phyloP scores from a whole-genome alignment of 139 green algal species.

The Chlorella sp. region DNA sequence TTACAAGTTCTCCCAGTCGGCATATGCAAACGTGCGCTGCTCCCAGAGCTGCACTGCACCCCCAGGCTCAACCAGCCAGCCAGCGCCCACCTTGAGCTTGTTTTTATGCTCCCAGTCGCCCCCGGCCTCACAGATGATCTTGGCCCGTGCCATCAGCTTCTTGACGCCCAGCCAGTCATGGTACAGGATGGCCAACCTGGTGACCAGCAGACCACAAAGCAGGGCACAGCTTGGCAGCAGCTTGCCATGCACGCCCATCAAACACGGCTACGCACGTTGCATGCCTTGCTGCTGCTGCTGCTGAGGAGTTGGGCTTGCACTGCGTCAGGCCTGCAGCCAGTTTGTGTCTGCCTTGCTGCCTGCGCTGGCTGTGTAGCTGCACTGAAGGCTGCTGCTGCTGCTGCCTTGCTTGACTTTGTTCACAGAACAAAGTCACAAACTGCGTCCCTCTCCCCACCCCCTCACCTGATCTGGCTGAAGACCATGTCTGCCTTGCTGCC shows the following conservation, averaged over 20 bases:
- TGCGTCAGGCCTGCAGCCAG: too few species aligned
- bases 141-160: slow-evolving; percentile 51
- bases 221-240: neutral
- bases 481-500: slow-evolving; percentile 92
- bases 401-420: too few species aligned
- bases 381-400: too few species aligned
- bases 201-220: neutral
- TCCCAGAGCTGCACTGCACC: neutral
- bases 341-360: too few species aligned
- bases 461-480: slow-evolving; percentile 66
- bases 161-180: slow-evolving; percentile 72
- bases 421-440: too few species aligned
- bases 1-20: too few species aligned
- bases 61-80: neutral
- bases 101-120: slow-evolving; percentile 99
- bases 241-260: neutral
- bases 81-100: slow-evolving; percentile 76
- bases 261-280: too few species aligned
- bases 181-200: slow-evolving; percentile 74
- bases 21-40: too few species aligned
- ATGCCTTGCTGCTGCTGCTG: too few species aligned
- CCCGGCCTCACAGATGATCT: slow-evolving; percentile 76
- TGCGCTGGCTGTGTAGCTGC: too few species aligned
- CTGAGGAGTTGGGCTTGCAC: too few species aligned
- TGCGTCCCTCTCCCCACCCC: too few species aligned